Conservation (phyloP, 345 rosid species). For the thale cress (Arabidopsis thaliana) region DNA sequence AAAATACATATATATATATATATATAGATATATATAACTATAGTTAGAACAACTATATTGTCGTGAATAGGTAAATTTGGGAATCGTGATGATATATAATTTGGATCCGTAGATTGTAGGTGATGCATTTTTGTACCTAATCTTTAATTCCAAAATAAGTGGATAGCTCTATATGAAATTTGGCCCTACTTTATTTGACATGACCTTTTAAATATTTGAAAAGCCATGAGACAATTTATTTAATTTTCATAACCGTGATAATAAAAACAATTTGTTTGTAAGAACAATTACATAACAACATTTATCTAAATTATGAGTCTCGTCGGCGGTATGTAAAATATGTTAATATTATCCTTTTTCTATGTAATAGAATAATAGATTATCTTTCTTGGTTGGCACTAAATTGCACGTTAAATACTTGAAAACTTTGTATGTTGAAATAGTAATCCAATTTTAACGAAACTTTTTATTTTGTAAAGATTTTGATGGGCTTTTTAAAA, state of each 20-base stretch:
- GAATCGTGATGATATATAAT: neutral
- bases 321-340: constrained; percentile 1
- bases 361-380: neutral
- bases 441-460: constrained; percentile 12
- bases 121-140: constrained; percentile 6
- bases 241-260: neutral
- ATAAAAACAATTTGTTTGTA: constrained; percentile 21
- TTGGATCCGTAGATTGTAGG: neutral
- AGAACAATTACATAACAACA: neutral
- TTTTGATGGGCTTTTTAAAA: constrained; percentile 4
- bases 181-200: constrained; percentile 21
- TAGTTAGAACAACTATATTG: neutral
- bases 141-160: constrained; percentile 18
- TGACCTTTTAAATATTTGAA: constrained; percentile 34
- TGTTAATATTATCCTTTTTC: constrained; percentile 25
- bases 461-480: neutral
- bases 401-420: constrained; percentile 33
- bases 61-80: neutral
- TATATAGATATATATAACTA: neutral
- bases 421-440: constrained; percentile 10
- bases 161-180: constrained; percentile 13
- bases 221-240: constrained; percentile 16
- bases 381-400: constrained; percentile 23
- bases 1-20: too few species aligned
- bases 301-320: constrained; percentile 4